A percentile compares a stretch with the other conserved stretches of the same genome.
phyloP scores from a whole-genome alignment of 148 eudicot genomes.

The Camellia sinensis region DNA sequence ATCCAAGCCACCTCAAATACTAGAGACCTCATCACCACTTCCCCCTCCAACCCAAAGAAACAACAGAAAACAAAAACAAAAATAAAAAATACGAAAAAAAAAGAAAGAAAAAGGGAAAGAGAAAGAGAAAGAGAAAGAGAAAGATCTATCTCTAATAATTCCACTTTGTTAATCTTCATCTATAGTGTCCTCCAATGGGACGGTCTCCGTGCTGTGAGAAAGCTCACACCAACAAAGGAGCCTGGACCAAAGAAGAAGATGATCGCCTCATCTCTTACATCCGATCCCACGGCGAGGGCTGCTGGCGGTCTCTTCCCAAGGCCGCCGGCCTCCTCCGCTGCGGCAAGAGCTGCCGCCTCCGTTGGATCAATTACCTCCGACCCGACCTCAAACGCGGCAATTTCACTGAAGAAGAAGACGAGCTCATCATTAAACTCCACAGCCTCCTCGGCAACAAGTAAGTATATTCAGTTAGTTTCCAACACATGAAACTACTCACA shows the following conservation, averaged over 20 bases:
- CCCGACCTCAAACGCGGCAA: constrained; percentile 94
- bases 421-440: constrained; percentile 88
- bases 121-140: not conserved
- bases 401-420: constrained; percentile 83
- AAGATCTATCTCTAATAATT: too few relatives aligned
- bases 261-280: constrained; percentile 80
- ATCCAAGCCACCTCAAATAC: constrained; percentile 32
- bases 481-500: too few relatives aligned
- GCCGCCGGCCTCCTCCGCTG: constrained; percentile 98
- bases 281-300: constrained; percentile 84
- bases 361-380: constrained; percentile 89
- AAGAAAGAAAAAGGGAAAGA: not conserved
- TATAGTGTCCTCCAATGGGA: constrained; percentile 45
- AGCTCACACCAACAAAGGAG: constrained; percentile 97
- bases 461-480: constrained; percentile 7
- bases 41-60: not conserved
- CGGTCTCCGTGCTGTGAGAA: constrained; percentile 98
- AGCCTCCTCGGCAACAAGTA: constrained; percentile 98
- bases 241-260: constrained; percentile 99
- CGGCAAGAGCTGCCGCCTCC: constrained; percentile 89
- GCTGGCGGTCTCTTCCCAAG: constrained; percentile 94
- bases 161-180: not conserved
- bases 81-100: not conserved
- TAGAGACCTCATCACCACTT: not conserved
- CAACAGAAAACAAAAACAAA: not conserved